phyloP scores from a whole-genome alignment of 768 basidiomycete genomes.

The Baorangia bicolor region DNA sequence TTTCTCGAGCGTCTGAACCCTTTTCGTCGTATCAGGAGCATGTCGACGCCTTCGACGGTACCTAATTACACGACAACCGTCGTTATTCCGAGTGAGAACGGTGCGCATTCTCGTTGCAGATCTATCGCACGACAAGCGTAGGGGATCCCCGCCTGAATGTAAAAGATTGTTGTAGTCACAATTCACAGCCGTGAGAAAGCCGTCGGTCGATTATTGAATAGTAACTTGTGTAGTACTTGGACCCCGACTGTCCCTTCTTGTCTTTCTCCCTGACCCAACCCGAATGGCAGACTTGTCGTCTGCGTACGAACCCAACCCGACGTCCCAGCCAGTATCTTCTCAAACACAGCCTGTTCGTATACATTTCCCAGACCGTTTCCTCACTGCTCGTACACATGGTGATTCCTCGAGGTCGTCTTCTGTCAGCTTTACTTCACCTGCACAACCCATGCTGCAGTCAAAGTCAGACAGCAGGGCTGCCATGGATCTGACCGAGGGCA shows the following conservation, averaged over 20 bases:
- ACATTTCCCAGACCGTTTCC: constrained; percentile 35
- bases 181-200: constrained; percentile 19
- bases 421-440: constrained; percentile 19
- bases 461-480: constrained; percentile 13
- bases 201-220: background rate
- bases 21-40: constrained; percentile 2
- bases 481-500: constrained; percentile 12
- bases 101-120: constrained; percentile 6
- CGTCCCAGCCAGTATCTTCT: constrained; percentile 12
- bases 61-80: background rate
- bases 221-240: background rate
- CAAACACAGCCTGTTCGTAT: constrained; percentile 28
- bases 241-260: background rate
- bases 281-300: constrained; percentile 32
- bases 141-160: background rate
- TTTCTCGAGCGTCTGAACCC: constrained; percentile 13
- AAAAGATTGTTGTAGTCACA: background rate
- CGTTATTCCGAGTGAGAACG: constrained; percentile 7
- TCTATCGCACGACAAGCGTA: constrained; percentile 12
- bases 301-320: constrained; percentile 21
- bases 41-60: background rate
- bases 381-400: constrained; percentile 22
- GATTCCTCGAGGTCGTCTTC: constrained; percentile 35
- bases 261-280: background rate
- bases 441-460: constrained; percentile 11